A percentile compares a stretch with the other conserved stretches of the same genome.
These are phyloP conservation scores for Hyparrhenia diplandra DNA, from an alignment of 176 grass and related monocot species.

Conservation along the genomic window DNA sequence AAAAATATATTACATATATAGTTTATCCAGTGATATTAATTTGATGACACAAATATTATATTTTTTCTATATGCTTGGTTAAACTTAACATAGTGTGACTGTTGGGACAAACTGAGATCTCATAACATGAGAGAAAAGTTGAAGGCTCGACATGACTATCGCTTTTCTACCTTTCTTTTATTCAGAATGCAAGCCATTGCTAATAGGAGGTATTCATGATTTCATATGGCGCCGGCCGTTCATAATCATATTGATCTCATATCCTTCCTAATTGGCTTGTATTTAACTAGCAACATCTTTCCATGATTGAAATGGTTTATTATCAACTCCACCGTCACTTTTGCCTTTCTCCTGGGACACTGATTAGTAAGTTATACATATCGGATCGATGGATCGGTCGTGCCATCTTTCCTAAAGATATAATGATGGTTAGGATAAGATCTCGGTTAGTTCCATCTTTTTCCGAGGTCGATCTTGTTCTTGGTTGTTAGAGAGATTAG, in stretches of 20 bases:
- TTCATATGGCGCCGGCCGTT: background rate
- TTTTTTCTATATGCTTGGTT: too few species aligned
- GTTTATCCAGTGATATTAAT: background rate
- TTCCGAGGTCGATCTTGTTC: background rate
- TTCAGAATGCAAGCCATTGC: background rate
- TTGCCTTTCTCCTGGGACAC: slow-evolving; percentile 14
- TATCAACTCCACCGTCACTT: background rate
- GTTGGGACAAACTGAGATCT: background rate
- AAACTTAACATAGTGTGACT: too few species aligned
- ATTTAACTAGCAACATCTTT: slow-evolving; percentile 13
- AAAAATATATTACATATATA: background rate
- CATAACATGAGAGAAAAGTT: slow-evolving; percentile 17
- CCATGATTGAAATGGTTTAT: slow-evolving; percentile 5
- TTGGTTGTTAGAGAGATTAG: background rate
- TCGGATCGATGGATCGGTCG: background rate
- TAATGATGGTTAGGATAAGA: slow-evolving; percentile 40
- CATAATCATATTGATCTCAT: slow-evolving; percentile 20
- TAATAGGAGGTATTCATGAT: background rate
- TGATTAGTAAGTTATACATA: background rate
- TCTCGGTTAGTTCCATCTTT: slow-evolving; percentile 1
- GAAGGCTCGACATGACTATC: slow-evolving; percentile 22
- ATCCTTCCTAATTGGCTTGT: slow-evolving; percentile 7
- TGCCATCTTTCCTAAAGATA: slow-evolving; percentile 22
- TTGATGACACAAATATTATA: too few species aligned
- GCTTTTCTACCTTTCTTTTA: background rate